A percentile compares a stretch with the other conserved stretches of the same genome.
These are phyloP conservation scores for Candida sonorensis DNA, from an alignment of 805 yeast species.

Conservation along the genomic window DNA sequence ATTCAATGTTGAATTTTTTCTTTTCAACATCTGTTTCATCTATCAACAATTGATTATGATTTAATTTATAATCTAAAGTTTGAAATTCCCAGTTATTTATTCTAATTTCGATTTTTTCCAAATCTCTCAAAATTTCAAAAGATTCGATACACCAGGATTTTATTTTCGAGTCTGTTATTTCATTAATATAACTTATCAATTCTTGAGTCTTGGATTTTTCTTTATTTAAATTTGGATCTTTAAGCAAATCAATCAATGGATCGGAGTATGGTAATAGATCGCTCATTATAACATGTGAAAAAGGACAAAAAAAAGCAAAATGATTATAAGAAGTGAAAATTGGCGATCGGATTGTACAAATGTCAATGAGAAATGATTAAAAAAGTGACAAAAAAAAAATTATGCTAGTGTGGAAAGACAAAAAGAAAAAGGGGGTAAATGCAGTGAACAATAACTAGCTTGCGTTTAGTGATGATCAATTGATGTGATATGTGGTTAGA, in stretches of 20 bases:
- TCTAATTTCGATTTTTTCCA: slow-evolving; percentile 41
- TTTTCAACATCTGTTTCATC: slow-evolving; percentile 21
- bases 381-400: too few species aligned
- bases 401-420: too few species aligned
- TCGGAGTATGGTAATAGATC: slow-evolving; percentile 34
- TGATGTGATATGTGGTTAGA: too few species aligned
- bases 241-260: slow-evolving; percentile 39
- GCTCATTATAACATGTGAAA: slow-evolving; percentile 8
- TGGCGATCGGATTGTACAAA: too few species aligned
- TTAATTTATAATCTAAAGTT: slow-evolving; percentile 42
- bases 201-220: slow-evolving; percentile 34
- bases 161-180: slow-evolving; percentile 37
- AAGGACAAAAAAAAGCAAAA: neutral
- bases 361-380: too few species aligned
- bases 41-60: slow-evolving; percentile 16
- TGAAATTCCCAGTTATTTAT: slow-evolving; percentile 50
- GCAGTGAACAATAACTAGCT: too few species aligned
- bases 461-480: too few species aligned
- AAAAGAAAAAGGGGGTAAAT: too few species aligned
- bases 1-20: slow-evolving; percentile 42
- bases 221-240: slow-evolving; percentile 40
- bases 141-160: slow-evolving; percentile 42
- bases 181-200: slow-evolving; percentile 35
- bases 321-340: neutral
- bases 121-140: slow-evolving; percentile 39